Evolutionary conservation across 2,329 filamentous ascomycete species (phyloP).

Genomic region (Epichloe aotearoae): DNA sequence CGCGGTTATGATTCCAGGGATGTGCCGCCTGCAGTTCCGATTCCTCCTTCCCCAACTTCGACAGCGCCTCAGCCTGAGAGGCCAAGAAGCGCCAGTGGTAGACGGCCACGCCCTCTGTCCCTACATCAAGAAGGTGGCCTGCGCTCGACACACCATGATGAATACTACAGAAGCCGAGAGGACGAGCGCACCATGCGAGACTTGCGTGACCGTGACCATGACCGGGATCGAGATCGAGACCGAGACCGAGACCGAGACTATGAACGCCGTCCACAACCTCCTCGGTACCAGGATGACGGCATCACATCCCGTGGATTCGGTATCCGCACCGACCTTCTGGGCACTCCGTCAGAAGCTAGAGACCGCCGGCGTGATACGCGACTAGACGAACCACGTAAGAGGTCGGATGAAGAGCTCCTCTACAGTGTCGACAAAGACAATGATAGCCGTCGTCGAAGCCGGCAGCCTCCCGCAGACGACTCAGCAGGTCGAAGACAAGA

Average conservation of each 20-base stretch:
- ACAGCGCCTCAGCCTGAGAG: constrained; percentile 8
- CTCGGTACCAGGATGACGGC: constrained; percentile 32
- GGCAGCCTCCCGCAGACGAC: constrained; percentile 13
- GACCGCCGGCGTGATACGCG: constrained; percentile 22
- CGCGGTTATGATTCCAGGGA: constrained; percentile 33
- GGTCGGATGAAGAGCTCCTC: constrained; percentile 18
- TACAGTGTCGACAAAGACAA: constrained; percentile 17
- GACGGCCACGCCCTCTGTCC: constrained; percentile 32
- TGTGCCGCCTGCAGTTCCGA: constrained; percentile 29
- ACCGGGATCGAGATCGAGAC: constrained; percentile 16
- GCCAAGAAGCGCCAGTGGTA: constrained; percentile 7
- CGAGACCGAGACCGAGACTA: constrained; percentile 18
- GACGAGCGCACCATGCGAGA: constrained; percentile 32
- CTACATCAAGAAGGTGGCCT: constrained; percentile 38
- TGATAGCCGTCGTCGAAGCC: constrained; percentile 16
- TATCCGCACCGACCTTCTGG: constrained; percentile 29
- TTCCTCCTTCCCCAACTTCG: constrained; percentile 23
- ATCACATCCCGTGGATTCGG: constrained; percentile 37
- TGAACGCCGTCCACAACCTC: constrained; percentile 15
- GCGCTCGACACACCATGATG: constrained; percentile 31
- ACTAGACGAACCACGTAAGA: constrained; percentile 15
- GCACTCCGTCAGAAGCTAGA: constrained; percentile 29
- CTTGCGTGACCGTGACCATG: constrained; percentile 25
- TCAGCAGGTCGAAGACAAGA: constrained; percentile 18
- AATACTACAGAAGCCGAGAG: constrained; percentile 35